Evolutionary conservation across 805 yeast species (phyloP), one percentile per base, ranked within the genome.

Genomic region (Metschnikowia cubensis): DNA sequence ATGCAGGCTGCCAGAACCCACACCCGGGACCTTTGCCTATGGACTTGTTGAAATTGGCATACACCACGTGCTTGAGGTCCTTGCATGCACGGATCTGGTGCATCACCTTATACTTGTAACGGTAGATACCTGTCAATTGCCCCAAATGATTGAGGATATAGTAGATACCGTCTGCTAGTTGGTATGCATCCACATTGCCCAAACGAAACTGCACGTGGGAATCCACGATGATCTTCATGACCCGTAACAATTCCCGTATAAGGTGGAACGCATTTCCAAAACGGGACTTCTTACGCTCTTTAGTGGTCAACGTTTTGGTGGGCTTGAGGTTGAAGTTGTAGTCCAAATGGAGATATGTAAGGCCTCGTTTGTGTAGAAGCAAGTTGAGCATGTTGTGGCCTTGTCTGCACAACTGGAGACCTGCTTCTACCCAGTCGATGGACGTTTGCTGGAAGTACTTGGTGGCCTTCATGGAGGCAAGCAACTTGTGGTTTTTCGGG

Each of bases 1-100:
- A 94, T 0, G 97, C 88, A 0, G 99, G 99, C 63, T 94, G 98
- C 99, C 99, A 94, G 66, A 94, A 87, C 1, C 99, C 99, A 71
- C 96, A 88, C 0, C 99, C 99, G 1, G 99, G 98, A 2, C 99
- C 99, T 63, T 92, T 94, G 0, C 97, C 97, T 22, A 94, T 87
- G n/a, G 81, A 73, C 35, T 77, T 75, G 62, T 94, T 94, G 71
- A 94, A 94, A 53, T 85, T 75, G 55, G 88, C 78, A 63, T 94
- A 94, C 0, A 94, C 85, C 6, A 92, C 84, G 64, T 94, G 99
- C 67, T 94, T 94, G 60, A 94, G 70, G 68, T 94, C 99, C 65
- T 94, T 94, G 66, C 97, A 90, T 2, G 96, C 91, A 45, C 97
- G 80, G 37, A 94, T 91, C 67, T 94, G 99, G 63, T 91, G 98